These are phyloP conservation scores for Exidia glandulosa DNA, from an alignment of 768 basidiomycete genomes.

Conservation along the genomic window DNA sequence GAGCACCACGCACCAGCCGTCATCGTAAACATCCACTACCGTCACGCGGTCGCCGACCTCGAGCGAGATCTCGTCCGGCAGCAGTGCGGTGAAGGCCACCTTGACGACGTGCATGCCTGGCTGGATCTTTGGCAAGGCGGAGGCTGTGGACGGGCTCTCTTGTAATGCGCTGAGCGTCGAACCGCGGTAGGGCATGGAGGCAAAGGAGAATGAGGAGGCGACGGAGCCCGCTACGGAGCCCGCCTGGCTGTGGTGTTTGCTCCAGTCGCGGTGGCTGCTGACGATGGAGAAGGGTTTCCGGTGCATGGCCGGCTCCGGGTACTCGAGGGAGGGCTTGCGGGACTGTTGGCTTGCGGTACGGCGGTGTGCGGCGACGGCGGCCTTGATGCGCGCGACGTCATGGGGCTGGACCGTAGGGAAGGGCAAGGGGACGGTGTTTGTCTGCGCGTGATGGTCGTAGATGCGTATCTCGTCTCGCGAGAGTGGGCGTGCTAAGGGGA, in stretches of 20 bases:
- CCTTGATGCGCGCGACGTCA: not conserved
- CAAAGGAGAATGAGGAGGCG: not conserved
- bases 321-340: not conserved
- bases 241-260: not conserved
- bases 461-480: not conserved
- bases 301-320: not conserved
- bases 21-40: constrained; percentile 58
- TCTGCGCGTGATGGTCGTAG: not conserved
- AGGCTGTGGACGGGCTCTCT: not conserved
- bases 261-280: not conserved
- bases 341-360: not conserved
- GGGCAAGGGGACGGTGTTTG: not conserved
- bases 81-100: constrained; percentile 46
- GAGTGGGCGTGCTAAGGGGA: not conserved
- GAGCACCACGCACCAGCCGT: constrained; percentile 71
- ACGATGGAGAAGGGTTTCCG: not conserved
- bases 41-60: constrained; percentile 48
- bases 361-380: not conserved
- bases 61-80: constrained; percentile 63
- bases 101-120: not conserved
- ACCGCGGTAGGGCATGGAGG: not conserved
- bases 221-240: not conserved
- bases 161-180: not conserved
- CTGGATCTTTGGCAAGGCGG: not conserved
- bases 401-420: not conserved